Conservation (phyloP, 2,329 filamentous ascomycete species). For the Tricladium varicosporioides region DNA sequence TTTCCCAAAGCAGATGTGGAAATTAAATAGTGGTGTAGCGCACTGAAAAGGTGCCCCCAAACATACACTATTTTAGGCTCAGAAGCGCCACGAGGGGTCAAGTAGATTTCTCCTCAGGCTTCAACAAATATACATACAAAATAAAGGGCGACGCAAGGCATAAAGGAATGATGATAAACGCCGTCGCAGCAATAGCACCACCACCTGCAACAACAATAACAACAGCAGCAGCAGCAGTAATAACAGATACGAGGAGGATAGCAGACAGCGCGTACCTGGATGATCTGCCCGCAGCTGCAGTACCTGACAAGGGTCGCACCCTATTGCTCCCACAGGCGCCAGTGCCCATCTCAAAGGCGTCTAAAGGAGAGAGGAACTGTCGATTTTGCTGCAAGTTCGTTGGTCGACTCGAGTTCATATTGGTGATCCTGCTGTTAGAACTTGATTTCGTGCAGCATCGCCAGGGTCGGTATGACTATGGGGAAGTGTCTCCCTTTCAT, state of each 20-base stretch:
- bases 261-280: neutral
- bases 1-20: neutral
- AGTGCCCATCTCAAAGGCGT: neutral
- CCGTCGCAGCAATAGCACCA: no score
- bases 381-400: neutral
- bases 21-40: neutral
- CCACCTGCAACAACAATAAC: no score
- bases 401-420: neutral
- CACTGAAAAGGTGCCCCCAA: no score
- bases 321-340: neutral
- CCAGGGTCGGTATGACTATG: neutral
- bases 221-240: neutral
- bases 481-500: neutral
- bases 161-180: no score
- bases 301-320: neutral
- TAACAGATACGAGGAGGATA: neutral
- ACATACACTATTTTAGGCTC: no score
- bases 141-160: no score
- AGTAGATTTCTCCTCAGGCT: no score
- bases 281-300: neutral
- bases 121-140: no score
- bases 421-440: neutral
- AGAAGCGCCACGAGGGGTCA: no score
- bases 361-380: conserved; percentile 3
- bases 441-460: neutral